Base-by-base conservation (phyloP, 306 rosid species). In the Sicyos edulis region DNA sequence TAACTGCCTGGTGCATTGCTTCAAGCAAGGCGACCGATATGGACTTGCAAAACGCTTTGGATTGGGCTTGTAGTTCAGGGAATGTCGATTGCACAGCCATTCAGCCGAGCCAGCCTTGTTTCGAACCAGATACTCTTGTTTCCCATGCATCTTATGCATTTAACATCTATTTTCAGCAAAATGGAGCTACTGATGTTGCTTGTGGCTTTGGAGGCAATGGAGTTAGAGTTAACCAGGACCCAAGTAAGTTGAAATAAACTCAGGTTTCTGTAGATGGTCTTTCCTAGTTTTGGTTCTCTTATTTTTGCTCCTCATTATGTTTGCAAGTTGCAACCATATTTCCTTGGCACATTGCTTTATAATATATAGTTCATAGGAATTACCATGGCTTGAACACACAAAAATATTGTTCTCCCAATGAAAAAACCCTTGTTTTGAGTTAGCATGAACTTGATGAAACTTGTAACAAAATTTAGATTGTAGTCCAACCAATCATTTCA, bases 51-150 rank as follows among this genome's bases (percentile, higher is more conserved):
- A 93, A 87, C 72, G 99, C 99, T 53, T 64, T 93, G 64, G 92
- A 93, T 74, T 93, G 96, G 99, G 99, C 97, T 22, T 93, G 99
- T 79, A 92, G 99, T 73, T 77, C 96, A 55, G 99, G 99, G 72
- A 91, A 93, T 73, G 96, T 93, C 75, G 99, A 93, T 79, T 91
- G 99, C 75, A 87, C 91, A 0, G 85, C 96, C 3, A 86, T 91
- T 78, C 97, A 95, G 84, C 97, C 99, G 44, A 95, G 97, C 82
- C 96, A 95, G 73, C 96, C 99, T 59, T 95, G 97, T 80, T 95
- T 78, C 52, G 91, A 91, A 79, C 99, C 99, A 17, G 96, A 95
- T 82, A 89, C 84, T 79, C 72, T 85, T 21, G 89, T 64, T 42
- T 89, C 99, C 1, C 99, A 87, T 70, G 97, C 97, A 70, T 95